These are phyloP conservation scores for Bretziella fagacearum DNA, from an alignment of 2,329 filamentous ascomycete genomes.

Conservation along the genomic window DNA sequence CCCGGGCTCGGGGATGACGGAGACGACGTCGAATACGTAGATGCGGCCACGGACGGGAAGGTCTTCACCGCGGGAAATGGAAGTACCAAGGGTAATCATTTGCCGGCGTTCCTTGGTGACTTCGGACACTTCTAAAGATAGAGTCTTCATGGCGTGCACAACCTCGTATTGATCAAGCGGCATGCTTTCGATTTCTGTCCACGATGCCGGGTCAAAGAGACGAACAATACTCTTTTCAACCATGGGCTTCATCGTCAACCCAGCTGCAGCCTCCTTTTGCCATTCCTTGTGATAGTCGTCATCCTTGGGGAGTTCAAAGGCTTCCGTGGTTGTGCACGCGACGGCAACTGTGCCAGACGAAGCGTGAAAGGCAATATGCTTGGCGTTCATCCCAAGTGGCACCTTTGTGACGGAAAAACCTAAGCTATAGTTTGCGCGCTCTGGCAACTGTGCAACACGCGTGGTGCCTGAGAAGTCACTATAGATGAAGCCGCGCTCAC, in stretches of 20 bases:
- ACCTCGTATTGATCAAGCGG: constrained; percentile 58
- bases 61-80: constrained; percentile 77
- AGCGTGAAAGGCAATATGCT: constrained; percentile 59
- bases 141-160: constrained; percentile 63
- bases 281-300: constrained; percentile 72
- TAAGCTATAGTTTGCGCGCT: constrained; percentile 54
- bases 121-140: constrained; percentile 82
- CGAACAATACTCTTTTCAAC: constrained; percentile 58
- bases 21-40: constrained; percentile 81
- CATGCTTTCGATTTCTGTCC: constrained; percentile 61
- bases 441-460: constrained; percentile 50
- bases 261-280: constrained; percentile 53
- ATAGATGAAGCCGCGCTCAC: constrained; percentile 70
- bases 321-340: constrained; percentile 47
- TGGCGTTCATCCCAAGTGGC: constrained; percentile 50
- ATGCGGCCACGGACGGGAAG: constrained; percentile 69
- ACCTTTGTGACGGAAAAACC: constrained; percentile 62
- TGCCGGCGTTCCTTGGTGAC: constrained; percentile 71
- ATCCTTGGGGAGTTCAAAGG: constrained; percentile 73
- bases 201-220: constrained; percentile 59
- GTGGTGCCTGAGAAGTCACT: constrained; percentile 56
- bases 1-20: constrained; percentile 77
- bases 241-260: constrained; percentile 39
- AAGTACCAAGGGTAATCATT: constrained; percentile 71
- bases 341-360: constrained; percentile 60